These are phyloP conservation scores for Rhizophlyctis rosea DNA, from an alignment of 192 early-diverging fungal genomes.

Conservation along the genomic window DNA sequence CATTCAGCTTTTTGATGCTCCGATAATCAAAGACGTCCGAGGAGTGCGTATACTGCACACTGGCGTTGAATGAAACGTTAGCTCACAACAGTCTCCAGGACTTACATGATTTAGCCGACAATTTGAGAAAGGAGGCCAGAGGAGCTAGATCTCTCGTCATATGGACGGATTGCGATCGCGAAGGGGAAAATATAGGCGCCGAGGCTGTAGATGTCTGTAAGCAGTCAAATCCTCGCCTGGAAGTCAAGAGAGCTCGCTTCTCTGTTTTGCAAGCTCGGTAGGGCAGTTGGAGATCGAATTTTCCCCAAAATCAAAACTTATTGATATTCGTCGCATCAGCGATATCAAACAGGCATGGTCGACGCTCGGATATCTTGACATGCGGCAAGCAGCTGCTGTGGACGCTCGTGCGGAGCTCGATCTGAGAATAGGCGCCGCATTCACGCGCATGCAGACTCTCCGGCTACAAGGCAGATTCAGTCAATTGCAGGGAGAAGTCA, in stretches of 20 bases:
- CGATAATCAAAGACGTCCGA: constrained; percentile 52
- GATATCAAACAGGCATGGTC: constrained; percentile 78
- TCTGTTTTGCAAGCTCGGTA: constrained; percentile 79
- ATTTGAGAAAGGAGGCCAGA: constrained; percentile 62
- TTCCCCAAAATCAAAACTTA: too few species aligned
- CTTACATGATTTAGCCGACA: constrained; percentile 35
- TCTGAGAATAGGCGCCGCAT: constrained; percentile 84
- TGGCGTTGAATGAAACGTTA: too few species aligned
- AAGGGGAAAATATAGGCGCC: constrained; percentile 90
- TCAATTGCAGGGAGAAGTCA: constrained; percentile 51
- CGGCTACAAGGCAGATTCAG: constrained; percentile 57
- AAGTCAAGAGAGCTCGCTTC: constrained; percentile 81
- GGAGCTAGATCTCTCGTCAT: constrained; percentile 73
- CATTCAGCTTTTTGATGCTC: constrained; percentile 63
- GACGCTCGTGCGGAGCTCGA: constrained; percentile 84
- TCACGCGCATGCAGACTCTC: constrained; percentile 90
- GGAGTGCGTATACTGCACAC: too few species aligned
- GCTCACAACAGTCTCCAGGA: too few species aligned
- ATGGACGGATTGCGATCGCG: constrained; percentile 98
- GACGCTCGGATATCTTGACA: constrained; percentile 69
- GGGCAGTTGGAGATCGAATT: constrained; percentile 4
- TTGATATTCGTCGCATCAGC: constrained; percentile 28
- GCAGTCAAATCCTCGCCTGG: constrained; percentile 55
- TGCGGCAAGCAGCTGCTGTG: constrained; percentile 73
- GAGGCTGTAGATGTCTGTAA: constrained; percentile 74